A percentile compares a stretch with the other conserved stretches of the same genome.
Conservation (phyloP, 129 eudicot species). For the Lactuca sativa region DNA sequence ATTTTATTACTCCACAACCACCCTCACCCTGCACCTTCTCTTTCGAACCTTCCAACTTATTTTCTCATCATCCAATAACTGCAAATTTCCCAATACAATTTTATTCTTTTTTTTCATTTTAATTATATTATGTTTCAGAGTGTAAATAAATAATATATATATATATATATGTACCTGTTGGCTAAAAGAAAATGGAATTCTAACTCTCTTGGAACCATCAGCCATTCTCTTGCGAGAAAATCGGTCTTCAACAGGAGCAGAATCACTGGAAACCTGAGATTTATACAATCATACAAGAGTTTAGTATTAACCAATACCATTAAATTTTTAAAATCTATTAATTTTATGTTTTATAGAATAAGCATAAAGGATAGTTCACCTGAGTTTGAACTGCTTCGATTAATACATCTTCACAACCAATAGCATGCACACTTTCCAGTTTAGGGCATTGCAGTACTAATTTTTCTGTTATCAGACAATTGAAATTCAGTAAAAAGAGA, state of each 20-base stretch:
- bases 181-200: conserved; percentile 56
- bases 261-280: conserved; percentile 48
- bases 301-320: too few species aligned
- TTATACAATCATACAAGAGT: too few species aligned
- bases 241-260: conserved; percentile 40
- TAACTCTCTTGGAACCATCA: conserved; percentile 90
- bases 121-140: background rate
- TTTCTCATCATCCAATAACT: conserved; percentile 38
- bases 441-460: conserved; percentile 84
- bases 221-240: conserved; percentile 68
- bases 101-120: too few species aligned
- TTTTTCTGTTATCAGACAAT: conserved; percentile 49
- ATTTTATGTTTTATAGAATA: background rate
- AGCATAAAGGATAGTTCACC: conserved; percentile 38
- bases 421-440: conserved; percentile 75
- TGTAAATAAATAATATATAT: too few species aligned
- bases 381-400: conserved; percentile 64
- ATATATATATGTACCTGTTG: conserved; percentile 50
- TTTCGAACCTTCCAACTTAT: conserved; percentile 40
- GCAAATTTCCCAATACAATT: background rate
- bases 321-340: too few species aligned
- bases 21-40: conserved; percentile 54
- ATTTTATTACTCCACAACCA: conserved; percentile 31
- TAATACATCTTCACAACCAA: conserved; percentile 60
- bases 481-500: background rate